Base-by-base conservation (phyloP, 768 basidiomycete genomes). In the Mycena latifolia region DNA sequence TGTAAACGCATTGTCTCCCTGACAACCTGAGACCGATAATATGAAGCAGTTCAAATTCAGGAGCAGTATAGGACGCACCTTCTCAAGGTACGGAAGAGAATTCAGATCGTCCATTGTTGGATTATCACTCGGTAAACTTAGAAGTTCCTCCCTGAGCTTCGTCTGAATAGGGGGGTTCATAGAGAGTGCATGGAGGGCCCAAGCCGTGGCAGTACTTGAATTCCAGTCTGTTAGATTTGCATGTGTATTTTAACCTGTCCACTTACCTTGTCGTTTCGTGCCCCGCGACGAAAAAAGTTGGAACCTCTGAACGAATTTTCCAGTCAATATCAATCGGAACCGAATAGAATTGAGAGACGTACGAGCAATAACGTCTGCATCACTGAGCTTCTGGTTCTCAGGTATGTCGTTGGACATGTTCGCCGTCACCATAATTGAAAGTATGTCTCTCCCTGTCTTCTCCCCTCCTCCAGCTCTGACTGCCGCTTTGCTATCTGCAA, bases 331-430 rank as follows among this genome's bases (percentile, higher is more conserved):
- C 6, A 20, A 43, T 43, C 2, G n/a, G n/a, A n/a, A n/a, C n/a
- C n/a, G n/a, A n/a, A n/a, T n/a, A n/a, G n/a, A 43, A 43, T n/a
- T n/a, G 4, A n/a, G 5, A 20, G n/a, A 43, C n/a, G 20, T n/a
- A 43, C 41, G 41, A 6, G 18, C 41, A 43, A 55, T 18, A 11
- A 55, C 54, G 43, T 87, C 87, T 18, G 77, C 77, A 35, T 88
- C 87, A 0, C 78, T 79, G 67, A 88, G 64, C 35, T 71, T 73
- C 71, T 84, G 82, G 27, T 61, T 72, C 14, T 81, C 82, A 0
- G 81, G 77, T 7, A 85, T 70, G 66, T 87, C 84, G 1, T 76
- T 77, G 6, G 83, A 83, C 79, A 86, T 78, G 71, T 88, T 88
- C 11, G 86, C 85, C 60, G 76, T 78, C 55, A 87, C 77, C 15